Percentiles rank a stretch among this genome's conserved stretches.
Conservation (phyloP, 768 basidiomycete species). For the Mycena kentingensis region DNA sequence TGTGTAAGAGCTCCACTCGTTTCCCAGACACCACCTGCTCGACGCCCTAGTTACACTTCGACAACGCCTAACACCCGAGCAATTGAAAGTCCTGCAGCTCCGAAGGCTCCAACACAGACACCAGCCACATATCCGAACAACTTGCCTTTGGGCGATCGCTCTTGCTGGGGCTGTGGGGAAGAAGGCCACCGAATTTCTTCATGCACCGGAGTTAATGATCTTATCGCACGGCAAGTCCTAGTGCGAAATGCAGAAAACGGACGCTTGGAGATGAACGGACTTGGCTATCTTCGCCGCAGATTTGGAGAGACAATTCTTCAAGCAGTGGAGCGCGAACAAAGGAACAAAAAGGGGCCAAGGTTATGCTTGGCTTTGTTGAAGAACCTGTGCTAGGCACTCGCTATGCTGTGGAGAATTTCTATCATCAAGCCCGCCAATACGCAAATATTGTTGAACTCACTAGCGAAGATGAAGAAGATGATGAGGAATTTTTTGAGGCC, state of each 20-base stretch:
- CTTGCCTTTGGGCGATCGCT: not conserved
- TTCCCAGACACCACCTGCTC: not conserved
- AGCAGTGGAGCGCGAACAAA: not conserved
- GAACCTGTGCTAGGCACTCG: no score
- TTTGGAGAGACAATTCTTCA: not conserved
- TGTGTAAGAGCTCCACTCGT: slow-evolving; percentile 3
- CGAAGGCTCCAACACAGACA: no score
- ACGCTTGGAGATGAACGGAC: not conserved
- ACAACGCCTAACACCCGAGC: no score
- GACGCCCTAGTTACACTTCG: not conserved
- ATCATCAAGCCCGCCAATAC: no score
- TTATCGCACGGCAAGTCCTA: not conserved
- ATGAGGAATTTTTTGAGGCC: no score
- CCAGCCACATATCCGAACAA: slow-evolving; percentile 4
- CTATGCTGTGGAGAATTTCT: no score
- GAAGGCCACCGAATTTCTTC: not conserved
- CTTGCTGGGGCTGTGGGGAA: not conserved
- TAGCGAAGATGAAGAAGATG: no score
- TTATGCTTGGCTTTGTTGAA: no score
- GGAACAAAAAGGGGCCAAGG: no score
- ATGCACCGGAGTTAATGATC: not conserved
- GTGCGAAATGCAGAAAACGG: not conserved
- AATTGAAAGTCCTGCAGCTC: not conserved
- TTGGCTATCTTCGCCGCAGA: not conserved
- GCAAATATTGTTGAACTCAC: no score